Conservation (phyloP, 208 protist genomes). For the Crithidia mellificae region DNA sequence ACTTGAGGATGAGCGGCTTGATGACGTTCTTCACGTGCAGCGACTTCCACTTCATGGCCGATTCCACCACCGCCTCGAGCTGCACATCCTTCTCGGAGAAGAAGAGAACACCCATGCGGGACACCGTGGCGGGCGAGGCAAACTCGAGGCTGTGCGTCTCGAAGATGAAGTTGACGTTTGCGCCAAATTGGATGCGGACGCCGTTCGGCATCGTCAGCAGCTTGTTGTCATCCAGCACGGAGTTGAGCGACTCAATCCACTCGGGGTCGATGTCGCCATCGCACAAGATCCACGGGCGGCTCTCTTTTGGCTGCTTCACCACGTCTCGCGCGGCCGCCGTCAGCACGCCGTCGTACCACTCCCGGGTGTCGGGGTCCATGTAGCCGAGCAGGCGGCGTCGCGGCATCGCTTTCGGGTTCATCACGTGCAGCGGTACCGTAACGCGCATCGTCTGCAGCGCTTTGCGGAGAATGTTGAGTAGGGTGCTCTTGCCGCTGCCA, state of each 20-base stretch:
- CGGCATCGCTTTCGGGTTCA: slow-evolving; percentile 96
- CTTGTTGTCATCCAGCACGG: slow-evolving; percentile 99
- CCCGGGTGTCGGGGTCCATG: slow-evolving; percentile 96
- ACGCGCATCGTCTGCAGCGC: slow-evolving; percentile 76
- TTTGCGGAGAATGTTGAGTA: slow-evolving; percentile 84
- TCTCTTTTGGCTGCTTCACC: slow-evolving; percentile 70
- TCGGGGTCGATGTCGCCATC: slow-evolving; percentile 98
- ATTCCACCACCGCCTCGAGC: slow-evolving; percentile 81
- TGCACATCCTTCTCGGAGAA: slow-evolving; percentile 95
- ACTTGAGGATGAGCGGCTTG: slow-evolving; percentile 77
- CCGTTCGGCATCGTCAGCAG: slow-evolving; percentile 97
- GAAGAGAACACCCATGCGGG: slow-evolving; percentile 96
- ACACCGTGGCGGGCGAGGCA: slow-evolving; percentile 99
- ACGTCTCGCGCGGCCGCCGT: slow-evolving; percentile 91
- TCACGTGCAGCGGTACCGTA: slow-evolving; percentile 77
- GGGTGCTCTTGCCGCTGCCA: slow-evolving; percentile 92
- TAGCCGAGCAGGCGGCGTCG: slow-evolving; percentile 92
- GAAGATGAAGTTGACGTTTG: slow-evolving; percentile 96
- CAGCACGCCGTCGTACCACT: slow-evolving; percentile 99
- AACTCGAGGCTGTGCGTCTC: slow-evolving; percentile 97
- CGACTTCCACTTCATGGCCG: slow-evolving; percentile 65
- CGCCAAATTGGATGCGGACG: slow-evolving; percentile 95
- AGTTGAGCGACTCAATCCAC: slow-evolving; percentile 99
- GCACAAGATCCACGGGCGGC: slow-evolving; percentile 93
- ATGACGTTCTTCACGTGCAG: slow-evolving; percentile 43